Evolutionary conservation across 352 stramenopile genomes (phyloP), one percentile per base, ranked within the genome.

Genomic region (Pythium utonaiense): DNA sequence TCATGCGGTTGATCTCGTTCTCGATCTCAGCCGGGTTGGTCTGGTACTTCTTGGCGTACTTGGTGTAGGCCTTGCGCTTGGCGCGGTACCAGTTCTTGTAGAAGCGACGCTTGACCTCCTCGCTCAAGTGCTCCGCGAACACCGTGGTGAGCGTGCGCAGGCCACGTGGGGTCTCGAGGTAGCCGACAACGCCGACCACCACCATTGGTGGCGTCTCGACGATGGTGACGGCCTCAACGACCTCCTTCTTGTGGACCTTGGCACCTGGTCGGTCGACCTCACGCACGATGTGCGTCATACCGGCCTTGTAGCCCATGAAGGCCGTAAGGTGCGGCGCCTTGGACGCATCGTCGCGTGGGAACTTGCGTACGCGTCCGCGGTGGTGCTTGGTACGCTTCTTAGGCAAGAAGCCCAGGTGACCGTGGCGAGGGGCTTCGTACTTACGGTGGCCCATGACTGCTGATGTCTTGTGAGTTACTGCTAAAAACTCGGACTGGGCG

Each of bases 11-110:
- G 53, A 99, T 85, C 86, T 99, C 97, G 67, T 96, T 93, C 70
- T 98, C 94, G 68, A 98, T 97, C 66, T 97, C 87, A 9, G 76
- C 77, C 42, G 79, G 81, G 60, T 85, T 87, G 45, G 97, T 97
- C 60, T 95, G 85, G 91, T 98, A 99, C 86, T 99, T 99, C 87
- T 99, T 99, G 62, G 97, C 96, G 83, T 99, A 99, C 87, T 99
- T 99, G 82, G 97, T 99, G 90, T 99, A 99, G 57, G 98, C 98
- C 97, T 99, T 99, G 62, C 98, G 97, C 97, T 99, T 99, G 74
- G 83, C 96, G 71, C 96, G 96, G 88, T 99, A 99, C 98, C 98
- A 99, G 94, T 99, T 99, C 96, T 99, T 99, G 97, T 99, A 99
- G 81, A 99, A 98, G 73, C 97, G 95, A 88, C 97, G 95, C 93